These are phyloP conservation scores for Rhizopogon salebrosus DNA, from an alignment of 768 basidiomycete genomes.

Conservation along the genomic window DNA sequence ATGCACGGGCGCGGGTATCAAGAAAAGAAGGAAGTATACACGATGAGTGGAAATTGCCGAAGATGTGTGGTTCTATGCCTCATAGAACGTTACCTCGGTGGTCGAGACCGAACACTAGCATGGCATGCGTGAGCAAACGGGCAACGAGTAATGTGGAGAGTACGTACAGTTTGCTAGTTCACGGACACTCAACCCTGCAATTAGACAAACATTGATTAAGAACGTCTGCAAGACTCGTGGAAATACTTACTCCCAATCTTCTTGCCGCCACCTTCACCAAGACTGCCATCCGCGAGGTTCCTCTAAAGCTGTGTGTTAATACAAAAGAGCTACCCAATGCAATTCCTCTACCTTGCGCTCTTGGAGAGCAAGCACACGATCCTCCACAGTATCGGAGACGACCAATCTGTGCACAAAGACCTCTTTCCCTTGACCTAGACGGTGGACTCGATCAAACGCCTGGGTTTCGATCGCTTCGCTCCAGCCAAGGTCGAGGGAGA, in stretches of 20 bases:
- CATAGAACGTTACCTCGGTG: constrained; percentile 12
- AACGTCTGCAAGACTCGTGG: neutral
- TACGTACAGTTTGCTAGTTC: constrained; percentile 40
- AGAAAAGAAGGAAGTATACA: neutral
- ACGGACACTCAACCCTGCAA: constrained; percentile 39
- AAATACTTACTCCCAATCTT: constrained; percentile 47
- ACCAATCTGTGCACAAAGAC: constrained; percentile 55
- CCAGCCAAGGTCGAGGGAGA: constrained; percentile 61
- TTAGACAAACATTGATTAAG: neutral
- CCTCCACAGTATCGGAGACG: constrained; percentile 58
- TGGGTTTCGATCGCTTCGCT: constrained; percentile 58
- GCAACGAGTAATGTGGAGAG: neutral
- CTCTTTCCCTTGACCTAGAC: constrained; percentile 48
- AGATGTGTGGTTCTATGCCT: neutral
- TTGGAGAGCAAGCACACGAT: constrained; percentile 63
- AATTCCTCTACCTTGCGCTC: constrained; percentile 43
- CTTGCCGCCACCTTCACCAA: constrained; percentile 58
- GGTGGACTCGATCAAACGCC: constrained; percentile 53
- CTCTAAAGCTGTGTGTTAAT: constrained; percentile 11
- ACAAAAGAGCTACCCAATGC: neutral
- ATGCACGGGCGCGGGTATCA: neutral
- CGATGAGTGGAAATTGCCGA: neutral
- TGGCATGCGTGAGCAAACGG: neutral
- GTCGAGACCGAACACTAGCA: constrained; percentile 24
- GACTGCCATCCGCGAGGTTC: constrained; percentile 52